phyloP scores from a whole-genome alignment of 1,284 basidiomycete species.

The Mycosarcoma maydis region DNA sequence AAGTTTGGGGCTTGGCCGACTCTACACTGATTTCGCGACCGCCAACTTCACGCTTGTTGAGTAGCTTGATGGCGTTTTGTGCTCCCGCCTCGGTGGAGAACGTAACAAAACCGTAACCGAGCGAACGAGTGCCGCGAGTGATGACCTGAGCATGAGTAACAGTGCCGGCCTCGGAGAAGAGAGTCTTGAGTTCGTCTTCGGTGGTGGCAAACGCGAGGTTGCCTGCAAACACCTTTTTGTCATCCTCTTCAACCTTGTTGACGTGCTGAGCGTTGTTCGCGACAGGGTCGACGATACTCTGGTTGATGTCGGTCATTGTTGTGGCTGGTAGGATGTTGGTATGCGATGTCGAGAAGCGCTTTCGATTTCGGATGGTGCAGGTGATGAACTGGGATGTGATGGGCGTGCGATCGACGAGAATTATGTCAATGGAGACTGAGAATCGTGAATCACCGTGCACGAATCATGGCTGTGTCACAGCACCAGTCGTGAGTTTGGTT shows the following conservation, averaged over 20 bases:
- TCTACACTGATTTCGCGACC: slow-evolving; percentile 63
- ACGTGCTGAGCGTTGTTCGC: slow-evolving; percentile 38
- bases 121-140: slow-evolving; percentile 62
- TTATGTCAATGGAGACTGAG: too few species aligned
- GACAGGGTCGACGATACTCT: slow-evolving; percentile 44
- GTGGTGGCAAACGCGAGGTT: slow-evolving; percentile 63
- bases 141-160: slow-evolving; percentile 61
- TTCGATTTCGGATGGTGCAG: not conserved
- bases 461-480: too few species aligned
- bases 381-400: not conserved
- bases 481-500: not conserved
- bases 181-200: slow-evolving; percentile 55
- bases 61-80: slow-evolving; percentile 50
- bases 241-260: slow-evolving; percentile 31
- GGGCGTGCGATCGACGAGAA: not conserved
- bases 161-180: slow-evolving; percentile 58
- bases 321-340: not conserved
- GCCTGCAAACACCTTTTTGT: slow-evolving; percentile 48
- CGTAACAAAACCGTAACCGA: slow-evolving; percentile 64
- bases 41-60: slow-evolving; percentile 62
- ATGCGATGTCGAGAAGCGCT: not conserved
- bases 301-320: slow-evolving; percentile 47
- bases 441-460: too few species aligned
- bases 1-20: slow-evolving; percentile 55
- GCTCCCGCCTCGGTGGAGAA: slow-evolving; percentile 58